Percentiles rank a stretch among this genome's conserved stretches.
Evolutionary conservation across 352 stramenopile species (phyloP).

Genomic region (Phytopythium litorale): DNA sequence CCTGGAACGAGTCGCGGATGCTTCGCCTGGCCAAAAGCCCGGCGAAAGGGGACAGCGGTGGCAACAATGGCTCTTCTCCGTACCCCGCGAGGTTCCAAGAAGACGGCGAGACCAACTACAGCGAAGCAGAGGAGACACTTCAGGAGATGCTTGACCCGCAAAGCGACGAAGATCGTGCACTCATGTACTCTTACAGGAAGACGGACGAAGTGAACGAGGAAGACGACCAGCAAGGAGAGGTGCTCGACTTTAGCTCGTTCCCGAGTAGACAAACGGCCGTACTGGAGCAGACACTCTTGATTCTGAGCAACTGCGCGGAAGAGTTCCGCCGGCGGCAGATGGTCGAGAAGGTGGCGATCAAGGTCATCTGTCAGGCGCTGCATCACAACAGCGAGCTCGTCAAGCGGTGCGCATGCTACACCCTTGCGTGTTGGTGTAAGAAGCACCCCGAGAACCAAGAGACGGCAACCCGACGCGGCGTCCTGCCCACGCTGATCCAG

Average conservation of each 20-base stretch:
- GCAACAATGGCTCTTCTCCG: background rate
- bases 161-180: background rate
- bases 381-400: constrained; percentile 63
- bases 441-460: constrained; percentile 40
- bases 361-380: constrained; percentile 52
- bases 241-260: constrained; percentile 55
- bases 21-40: constrained; percentile 14
- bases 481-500: constrained; percentile 50
- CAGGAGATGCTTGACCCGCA: constrained; percentile 5
- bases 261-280: constrained; percentile 50
- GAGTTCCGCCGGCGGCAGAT: constrained; percentile 30
- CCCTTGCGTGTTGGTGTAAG: constrained; percentile 60
- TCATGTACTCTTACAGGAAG: constrained; percentile 14
- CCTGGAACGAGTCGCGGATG: constrained; percentile 34
- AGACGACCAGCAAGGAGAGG: constrained; percentile 10
- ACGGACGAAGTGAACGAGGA: constrained; percentile 6
- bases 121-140: constrained; percentile 4
- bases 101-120: constrained; percentile 7
- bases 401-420: constrained; percentile 66
- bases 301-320: constrained; percentile 67
- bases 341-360: constrained; percentile 50
- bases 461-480: constrained; percentile 33
- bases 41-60: background rate
- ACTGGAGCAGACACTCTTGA: constrained; percentile 59
- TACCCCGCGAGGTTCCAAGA: background rate